These are phyloP conservation scores for Paramecium caudatum DNA, from an alignment of 73 alveolate genomes.

Conservation along the genomic window DNA sequence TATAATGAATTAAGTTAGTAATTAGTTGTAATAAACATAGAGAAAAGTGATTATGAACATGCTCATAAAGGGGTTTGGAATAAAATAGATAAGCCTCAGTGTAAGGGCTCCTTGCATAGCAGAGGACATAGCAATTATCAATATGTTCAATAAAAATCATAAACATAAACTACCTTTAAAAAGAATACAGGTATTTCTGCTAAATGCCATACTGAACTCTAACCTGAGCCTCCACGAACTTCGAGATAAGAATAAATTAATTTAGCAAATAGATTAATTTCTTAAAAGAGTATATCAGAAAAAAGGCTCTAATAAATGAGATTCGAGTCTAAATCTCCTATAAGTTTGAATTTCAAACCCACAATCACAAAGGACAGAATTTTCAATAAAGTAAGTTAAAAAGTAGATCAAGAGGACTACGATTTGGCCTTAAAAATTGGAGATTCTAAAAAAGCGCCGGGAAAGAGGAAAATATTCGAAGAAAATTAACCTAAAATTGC, in stretches of 20 bases:
- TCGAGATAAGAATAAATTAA: slow-evolving; percentile 21
- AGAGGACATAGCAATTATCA: too few relatives aligned
- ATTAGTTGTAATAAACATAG: too few relatives aligned
- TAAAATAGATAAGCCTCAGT: too few relatives aligned
- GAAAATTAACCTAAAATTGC: background rate
- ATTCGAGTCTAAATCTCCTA: slow-evolving; percentile 13
- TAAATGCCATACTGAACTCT: too few relatives aligned
- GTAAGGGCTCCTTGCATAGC: too few relatives aligned
- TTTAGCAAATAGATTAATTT: slow-evolving; percentile 30
- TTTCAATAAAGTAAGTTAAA: slow-evolving; percentile 15
- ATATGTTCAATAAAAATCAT: too few relatives aligned
- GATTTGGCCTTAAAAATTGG: slow-evolving; percentile 17
- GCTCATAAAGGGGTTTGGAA: too few relatives aligned
- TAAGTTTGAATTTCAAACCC: background rate
- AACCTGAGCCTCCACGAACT: too few relatives aligned
- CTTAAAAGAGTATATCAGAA: slow-evolving; percentile 15
- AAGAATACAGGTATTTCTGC: too few relatives aligned
- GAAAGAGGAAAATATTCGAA: background rate
- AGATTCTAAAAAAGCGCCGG: background rate
- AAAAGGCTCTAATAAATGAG: background rate
- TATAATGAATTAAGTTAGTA: too few relatives aligned
- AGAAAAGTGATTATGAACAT: too few relatives aligned
- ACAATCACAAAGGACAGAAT: background rate
- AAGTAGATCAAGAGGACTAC: slow-evolving; percentile 25
- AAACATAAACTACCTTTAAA: too few relatives aligned